Base-by-base conservation (phyloP, 768 basidiomycete genomes). In the Hygrocybe punicea region DNA sequence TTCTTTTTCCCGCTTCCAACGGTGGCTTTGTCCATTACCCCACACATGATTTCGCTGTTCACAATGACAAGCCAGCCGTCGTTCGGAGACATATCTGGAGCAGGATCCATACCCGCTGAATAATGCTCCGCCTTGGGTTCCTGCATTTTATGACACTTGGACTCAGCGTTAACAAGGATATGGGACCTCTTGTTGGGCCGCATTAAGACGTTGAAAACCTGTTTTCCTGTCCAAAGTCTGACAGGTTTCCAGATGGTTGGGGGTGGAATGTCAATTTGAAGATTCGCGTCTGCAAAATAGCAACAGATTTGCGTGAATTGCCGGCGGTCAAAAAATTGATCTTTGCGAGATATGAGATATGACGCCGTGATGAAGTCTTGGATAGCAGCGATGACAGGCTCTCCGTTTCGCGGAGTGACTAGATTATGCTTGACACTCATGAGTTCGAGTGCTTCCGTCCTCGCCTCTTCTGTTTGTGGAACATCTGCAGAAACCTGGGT, bases 321-420 rank as follows among this genome's bases (percentile, higher is more conserved):
- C 46, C 88, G 84, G 17, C 97, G 86, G 68, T 95, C 91, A 69
- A 95, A 89, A 73, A 99, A 97, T 14, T 82, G 85, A 65, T 99
- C 97, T 66, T 90, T 88, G 36, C 86, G 87, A 7, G 96, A 96
- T 63, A 99, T 84, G 39, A 99, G 84, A 77, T 87, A 99, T 17
- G 97, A 94, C 14, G 95, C 97, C 3, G 97, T 98, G 76, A 99
- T 98, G 78, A 99, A 99, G 72, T 99, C 97, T 70, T 99, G 97
- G 62, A 97, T 99, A 61, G 97, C 97, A 23, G 97, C 94, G 64
- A 99, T 98, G 75, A 99, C 96, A 23, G 97, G 97, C 71, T 98
- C 95, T 61, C 97, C 97, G 63, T 98, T 98, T 52, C 97, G 85
- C 13, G 97, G 97, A 0, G 97, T 98, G 56, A 99, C 97, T 44